Evolutionary conservation across 2,329 filamentous ascomycete species (phyloP), one percentile per base, ranked within the genome.

Genomic region (Chaetomium olivaceum): DNA sequence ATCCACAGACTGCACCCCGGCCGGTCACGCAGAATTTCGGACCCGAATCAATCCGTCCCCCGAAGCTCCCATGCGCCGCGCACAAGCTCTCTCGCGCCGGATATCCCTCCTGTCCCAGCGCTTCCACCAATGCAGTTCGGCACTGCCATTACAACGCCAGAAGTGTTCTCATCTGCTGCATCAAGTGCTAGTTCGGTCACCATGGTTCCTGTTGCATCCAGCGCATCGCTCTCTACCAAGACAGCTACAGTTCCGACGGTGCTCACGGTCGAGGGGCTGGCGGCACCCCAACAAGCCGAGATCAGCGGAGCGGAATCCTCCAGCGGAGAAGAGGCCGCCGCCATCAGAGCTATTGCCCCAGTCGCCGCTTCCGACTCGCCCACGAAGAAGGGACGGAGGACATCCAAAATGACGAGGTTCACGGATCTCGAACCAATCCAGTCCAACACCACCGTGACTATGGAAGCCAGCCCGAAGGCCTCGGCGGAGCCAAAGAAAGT

Each of bases 391-490:
- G 46, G 54, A 5, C 69, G 71, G 36, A 61, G 64, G 46, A n/a
- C 43, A 29, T 69, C 68, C 9, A 74, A 73, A 56, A 64, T 69
- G 56, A 69, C 71, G n/a, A 69, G 72, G n/a, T 74, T 76, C 62
- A 69, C 73, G 1, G 76, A 76, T 54, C 61, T 76, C 19, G 74
- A 75, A 57, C 71, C 71, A 8, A 76, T 77, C 58, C 69, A 74
- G n/a, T 73, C 76, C 2, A 64, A 71, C 56, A 51, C 72, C 1
- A 71, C 64, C 0, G 57, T 58, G 4, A 70, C 58, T 23, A 67
- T 52, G n/a, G 61, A 61, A 16, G 46, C 59, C n/a, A 48, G 14
- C 39, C 63, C 16, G 63, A 62, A 23, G n/a, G 64, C 50, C 27
- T 57, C 54, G 57, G 68, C 33, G 8, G 33, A 39, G 12, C 36